These are phyloP conservation scores for Paramecium bursaria DNA, from an alignment of 73 alveolate genomes.

Conservation along the genomic window DNA sequence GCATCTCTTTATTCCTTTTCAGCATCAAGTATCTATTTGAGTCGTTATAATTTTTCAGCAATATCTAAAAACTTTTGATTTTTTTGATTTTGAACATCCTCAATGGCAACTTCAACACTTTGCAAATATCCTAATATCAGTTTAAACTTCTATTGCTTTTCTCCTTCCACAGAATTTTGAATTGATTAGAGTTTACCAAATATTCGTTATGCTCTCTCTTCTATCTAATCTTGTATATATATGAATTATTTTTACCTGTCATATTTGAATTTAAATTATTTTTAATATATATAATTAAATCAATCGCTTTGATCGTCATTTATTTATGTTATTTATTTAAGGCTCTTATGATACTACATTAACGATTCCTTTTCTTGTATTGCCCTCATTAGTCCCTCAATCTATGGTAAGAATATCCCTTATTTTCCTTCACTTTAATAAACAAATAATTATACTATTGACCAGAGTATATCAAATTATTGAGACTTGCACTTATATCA, in stretches of 20 bases:
- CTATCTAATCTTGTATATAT: constrained; percentile 18
- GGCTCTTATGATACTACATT: constrained; percentile 13
- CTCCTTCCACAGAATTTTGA: constrained; percentile 48
- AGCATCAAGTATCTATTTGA: constrained; percentile 34
- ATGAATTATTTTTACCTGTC: constrained; percentile 39
- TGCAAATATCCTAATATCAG: constrained; percentile 32
- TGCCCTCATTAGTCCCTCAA: constrained; percentile 42
- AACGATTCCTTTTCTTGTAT: neutral
- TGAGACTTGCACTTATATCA: constrained; percentile 50
- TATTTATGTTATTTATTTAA: neutral
- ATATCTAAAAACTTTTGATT: constrained; percentile 60
- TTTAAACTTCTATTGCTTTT: constrained; percentile 48
- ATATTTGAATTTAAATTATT: constrained; percentile 40
- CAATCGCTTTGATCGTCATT: constrained; percentile 48
- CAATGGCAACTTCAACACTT: constrained; percentile 48
- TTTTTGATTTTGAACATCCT: constrained; percentile 48
- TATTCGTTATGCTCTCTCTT: constrained; percentile 57
- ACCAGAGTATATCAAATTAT: constrained; percentile 52
- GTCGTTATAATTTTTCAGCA: constrained; percentile 47
- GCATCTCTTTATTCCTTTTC: constrained; percentile 49
- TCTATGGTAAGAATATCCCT: constrained; percentile 50
- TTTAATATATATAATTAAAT: neutral
- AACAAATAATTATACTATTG: neutral
- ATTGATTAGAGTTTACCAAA: constrained; percentile 52
- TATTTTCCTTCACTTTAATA: constrained; percentile 45